Evolutionary conservation across 495 filamentous ascomycete genomes (phyloP).

Genomic region (Xylaria acuta): DNA sequence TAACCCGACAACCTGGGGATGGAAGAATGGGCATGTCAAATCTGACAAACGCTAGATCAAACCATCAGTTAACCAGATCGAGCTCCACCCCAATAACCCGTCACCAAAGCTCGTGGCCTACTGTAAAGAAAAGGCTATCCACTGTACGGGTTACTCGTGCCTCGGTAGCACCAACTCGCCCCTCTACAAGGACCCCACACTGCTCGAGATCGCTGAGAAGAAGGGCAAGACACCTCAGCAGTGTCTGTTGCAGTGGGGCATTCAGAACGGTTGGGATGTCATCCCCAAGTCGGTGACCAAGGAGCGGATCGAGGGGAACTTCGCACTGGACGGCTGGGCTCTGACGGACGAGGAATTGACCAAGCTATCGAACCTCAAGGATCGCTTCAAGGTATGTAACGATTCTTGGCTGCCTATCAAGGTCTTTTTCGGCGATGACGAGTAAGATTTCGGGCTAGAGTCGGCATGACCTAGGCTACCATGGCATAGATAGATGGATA

Average conservation of each 20-base stretch:
- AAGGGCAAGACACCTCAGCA: slow-evolving; percentile 73
- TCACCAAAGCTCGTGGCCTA: slow-evolving; percentile 81
- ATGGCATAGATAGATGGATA: slow-evolving; percentile 26
- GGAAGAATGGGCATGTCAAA: slow-evolving; percentile 55
- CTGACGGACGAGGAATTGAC: slow-evolving; percentile 69
- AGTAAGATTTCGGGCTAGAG: slow-evolving; percentile 48
- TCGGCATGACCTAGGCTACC: slow-evolving; percentile 18
- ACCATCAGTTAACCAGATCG: slow-evolving; percentile 90
- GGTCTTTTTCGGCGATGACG: slow-evolving; percentile 89
- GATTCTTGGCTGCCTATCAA: slow-evolving; percentile 75
- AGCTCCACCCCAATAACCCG: slow-evolving; percentile 84
- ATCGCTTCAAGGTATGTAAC: slow-evolving; percentile 76
- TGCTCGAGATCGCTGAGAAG: slow-evolving; percentile 65
- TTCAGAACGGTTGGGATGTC: slow-evolving; percentile 75
- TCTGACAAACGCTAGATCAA: slow-evolving; percentile 65
- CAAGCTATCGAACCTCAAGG: slow-evolving; percentile 66
- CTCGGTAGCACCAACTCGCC: slow-evolving; percentile 63
- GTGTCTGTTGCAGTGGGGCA: slow-evolving; percentile 71
- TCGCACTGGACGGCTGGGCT: slow-evolving; percentile 69
- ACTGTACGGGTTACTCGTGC: slow-evolving; percentile 71
- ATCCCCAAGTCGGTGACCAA: slow-evolving; percentile 73
- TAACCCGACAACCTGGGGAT: slow-evolving; percentile 51
- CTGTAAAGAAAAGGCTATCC: slow-evolving; percentile 70
- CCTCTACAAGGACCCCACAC: slow-evolving; percentile 64
- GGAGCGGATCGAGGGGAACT: slow-evolving; percentile 68